A percentile compares a stretch with the other conserved stretches of the same genome.
Evolutionary conservation across 352 stramenopile species (phyloP).

Genomic region (Phytophthora pluvialis): DNA sequence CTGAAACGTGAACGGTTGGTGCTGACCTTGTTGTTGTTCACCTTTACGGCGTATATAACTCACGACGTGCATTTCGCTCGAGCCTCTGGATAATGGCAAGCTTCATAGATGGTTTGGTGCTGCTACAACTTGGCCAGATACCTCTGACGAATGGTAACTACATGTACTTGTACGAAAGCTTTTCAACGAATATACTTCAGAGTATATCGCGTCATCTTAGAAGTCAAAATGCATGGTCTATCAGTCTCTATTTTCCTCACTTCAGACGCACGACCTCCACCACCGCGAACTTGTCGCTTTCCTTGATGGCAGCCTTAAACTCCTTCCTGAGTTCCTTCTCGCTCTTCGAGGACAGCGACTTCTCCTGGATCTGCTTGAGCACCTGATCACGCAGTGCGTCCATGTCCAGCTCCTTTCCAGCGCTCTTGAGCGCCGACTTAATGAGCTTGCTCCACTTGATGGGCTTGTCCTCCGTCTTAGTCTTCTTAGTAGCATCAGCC

Average conservation of each 20-base stretch:
- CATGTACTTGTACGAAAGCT: neutral
- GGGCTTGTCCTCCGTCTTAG: constrained; percentile 49
- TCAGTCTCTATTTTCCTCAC: constrained; percentile 48
- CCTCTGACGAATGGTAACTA: too few relatives aligned
- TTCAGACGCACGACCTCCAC: constrained; percentile 62
- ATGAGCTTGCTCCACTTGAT: constrained; percentile 83
- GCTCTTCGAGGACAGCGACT: constrained; percentile 54
- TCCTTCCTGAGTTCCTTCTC: constrained; percentile 76
- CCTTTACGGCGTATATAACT: too few relatives aligned
- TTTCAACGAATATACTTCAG: neutral
- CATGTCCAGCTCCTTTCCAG: constrained; percentile 62
- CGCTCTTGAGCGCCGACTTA: constrained; percentile 57
- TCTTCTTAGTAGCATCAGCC: constrained; percentile 49
- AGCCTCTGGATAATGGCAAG: too few relatives aligned
- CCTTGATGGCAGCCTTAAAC: constrained; percentile 57
- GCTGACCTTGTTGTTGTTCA: too few relatives aligned
- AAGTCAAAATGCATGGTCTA: constrained; percentile 43
- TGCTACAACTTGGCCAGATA: too few relatives aligned
- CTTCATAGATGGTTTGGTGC: too few relatives aligned
- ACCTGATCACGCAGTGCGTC: constrained; percentile 53
- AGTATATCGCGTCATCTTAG: neutral
- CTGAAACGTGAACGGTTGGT: too few relatives aligned
- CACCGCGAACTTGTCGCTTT: constrained; percentile 49
- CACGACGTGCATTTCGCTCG: too few relatives aligned
- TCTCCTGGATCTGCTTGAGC: constrained; percentile 49